Conservation (phyloP, 2,329 filamentous ascomycete species). For the Beauveria sp. region DNA sequence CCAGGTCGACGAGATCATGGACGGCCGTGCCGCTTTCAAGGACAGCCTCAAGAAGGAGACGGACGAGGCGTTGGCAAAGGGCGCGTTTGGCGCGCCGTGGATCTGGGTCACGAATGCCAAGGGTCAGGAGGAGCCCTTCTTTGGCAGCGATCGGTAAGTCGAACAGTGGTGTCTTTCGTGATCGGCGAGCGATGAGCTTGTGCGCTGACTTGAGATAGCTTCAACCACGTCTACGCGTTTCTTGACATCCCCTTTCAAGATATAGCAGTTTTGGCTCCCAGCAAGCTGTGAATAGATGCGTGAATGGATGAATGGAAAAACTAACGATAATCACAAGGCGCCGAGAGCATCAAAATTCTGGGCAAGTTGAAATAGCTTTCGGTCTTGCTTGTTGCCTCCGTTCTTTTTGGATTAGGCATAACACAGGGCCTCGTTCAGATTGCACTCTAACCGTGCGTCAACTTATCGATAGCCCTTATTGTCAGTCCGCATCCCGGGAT, state of each 20-base stretch:
- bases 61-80: constrained; percentile 51
- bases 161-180: constrained; percentile 8
- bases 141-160: constrained; percentile 63
- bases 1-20: constrained; percentile 50
- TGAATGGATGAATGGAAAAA: no score
- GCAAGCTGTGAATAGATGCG: neutral
- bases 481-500: constrained; percentile 3
- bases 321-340: no score
- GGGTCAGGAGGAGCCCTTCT: constrained; percentile 60
- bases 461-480: neutral
- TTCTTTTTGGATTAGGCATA: no score
- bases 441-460: no score
- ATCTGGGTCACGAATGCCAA: constrained; percentile 55
- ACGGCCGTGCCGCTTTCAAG: constrained; percentile 40
- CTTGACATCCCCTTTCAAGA: constrained; percentile 54
- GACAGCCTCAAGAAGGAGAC: constrained; percentile 47
- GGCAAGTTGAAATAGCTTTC: no score
- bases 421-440: no score
- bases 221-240: constrained; percentile 61
- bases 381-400: no score
- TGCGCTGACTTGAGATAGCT: constrained; percentile 33
- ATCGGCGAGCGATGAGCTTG: neutral
- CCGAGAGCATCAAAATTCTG: no score
- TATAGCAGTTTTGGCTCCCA: constrained; percentile 29
- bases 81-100: constrained; percentile 75